A percentile compares a stretch with the other conserved stretches of the same genome.
These are phyloP conservation scores for Thermochaetoides dissita DNA, from an alignment of 2,329 filamentous ascomycete species.

Conservation along the genomic window DNA sequence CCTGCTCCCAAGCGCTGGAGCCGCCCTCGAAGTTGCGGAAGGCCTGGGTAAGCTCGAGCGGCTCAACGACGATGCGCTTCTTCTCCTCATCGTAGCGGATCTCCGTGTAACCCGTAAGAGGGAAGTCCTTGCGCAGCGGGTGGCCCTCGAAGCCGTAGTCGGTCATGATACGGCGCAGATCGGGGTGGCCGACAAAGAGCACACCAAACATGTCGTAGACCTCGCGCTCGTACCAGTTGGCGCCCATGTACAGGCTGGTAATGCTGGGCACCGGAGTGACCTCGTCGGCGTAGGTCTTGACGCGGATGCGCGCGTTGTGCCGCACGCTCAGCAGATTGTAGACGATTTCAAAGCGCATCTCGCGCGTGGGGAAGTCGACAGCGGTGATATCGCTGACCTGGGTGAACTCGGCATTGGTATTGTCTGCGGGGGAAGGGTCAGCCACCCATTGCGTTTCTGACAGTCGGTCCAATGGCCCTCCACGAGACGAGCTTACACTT, in stretches of 20 bases:
- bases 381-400: conserved; percentile 85
- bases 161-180: conserved; percentile 95
- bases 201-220: conserved; percentile 96
- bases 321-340: conserved; percentile 94
- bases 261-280: conserved; percentile 84
- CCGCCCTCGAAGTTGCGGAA: conserved; percentile 97
- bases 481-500: conserved; percentile 42
- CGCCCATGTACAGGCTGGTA: conserved; percentile 76
- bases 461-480: too few species aligned
- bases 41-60: conserved; percentile 91
- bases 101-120: conserved; percentile 94
- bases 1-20: conserved; percentile 53
- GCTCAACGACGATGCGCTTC: conserved; percentile 98
- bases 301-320: conserved; percentile 89
- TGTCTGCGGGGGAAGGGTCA: conserved; percentile 40
- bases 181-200: conserved; percentile 90
- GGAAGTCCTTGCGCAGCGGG: conserved; percentile 94
- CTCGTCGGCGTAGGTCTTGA: conserved; percentile 98
- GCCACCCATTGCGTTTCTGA: neutral
- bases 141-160: conserved; percentile 99
- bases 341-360: conserved; percentile 93
- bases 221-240: conserved; percentile 98
- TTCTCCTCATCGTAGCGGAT: conserved; percentile 98
- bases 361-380: conserved; percentile 88
- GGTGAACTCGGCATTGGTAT: conserved; percentile 94